Percentiles rank a stretch among this genome's conserved stretches.
These are phyloP conservation scores for Tricholoma bakamatsutake DNA, from an alignment of 768 basidiomycete species.

Conservation along the genomic window DNA sequence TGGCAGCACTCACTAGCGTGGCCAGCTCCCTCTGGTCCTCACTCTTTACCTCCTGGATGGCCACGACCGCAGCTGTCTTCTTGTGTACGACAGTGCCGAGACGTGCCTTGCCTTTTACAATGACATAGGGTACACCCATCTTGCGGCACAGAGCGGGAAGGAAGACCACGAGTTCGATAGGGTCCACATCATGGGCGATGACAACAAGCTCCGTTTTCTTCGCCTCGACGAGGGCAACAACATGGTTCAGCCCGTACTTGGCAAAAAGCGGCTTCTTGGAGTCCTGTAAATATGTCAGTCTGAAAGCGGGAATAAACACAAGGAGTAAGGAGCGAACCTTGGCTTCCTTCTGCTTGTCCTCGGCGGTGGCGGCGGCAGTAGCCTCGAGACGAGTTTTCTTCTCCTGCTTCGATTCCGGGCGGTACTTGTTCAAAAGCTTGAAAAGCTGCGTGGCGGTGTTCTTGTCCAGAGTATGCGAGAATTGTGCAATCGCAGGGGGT, in stretches of 20 bases:
- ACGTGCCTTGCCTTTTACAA: conserved; percentile 97
- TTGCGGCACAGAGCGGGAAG: conserved; percentile 97
- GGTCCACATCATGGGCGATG: conserved; percentile 98
- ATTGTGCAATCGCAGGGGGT: conserved; percentile 96
- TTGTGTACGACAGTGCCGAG: conserved; percentile 98
- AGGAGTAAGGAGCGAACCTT: conserved; percentile 29
- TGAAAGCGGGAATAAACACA: neutral
- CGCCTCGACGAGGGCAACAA: conserved; percentile 90
- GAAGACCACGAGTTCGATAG: conserved; percentile 98
- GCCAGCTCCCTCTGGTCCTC: conserved; percentile 93
- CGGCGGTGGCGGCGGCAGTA: conserved; percentile 71
- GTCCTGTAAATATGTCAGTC: conserved; percentile 37
- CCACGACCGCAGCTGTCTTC: conserved; percentile 92
- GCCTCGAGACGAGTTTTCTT: conserved; percentile 91
- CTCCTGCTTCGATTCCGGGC: conserved; percentile 92
- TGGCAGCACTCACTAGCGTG: conserved; percentile 87
- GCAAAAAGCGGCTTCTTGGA: conserved; percentile 92
- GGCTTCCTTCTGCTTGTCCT: no score
- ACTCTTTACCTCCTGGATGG: conserved; percentile 89
- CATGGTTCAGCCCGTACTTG: conserved; percentile 97
- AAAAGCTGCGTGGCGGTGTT: conserved; percentile 98
- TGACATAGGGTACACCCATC: conserved; percentile 99
- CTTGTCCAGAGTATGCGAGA: conserved; percentile 97
- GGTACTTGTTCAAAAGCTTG: conserved; percentile 97
- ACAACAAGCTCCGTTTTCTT: conserved; percentile 96